Conservation (phyloP, 106 monocot genomes). For the Apostasia ramifera region DNA sequence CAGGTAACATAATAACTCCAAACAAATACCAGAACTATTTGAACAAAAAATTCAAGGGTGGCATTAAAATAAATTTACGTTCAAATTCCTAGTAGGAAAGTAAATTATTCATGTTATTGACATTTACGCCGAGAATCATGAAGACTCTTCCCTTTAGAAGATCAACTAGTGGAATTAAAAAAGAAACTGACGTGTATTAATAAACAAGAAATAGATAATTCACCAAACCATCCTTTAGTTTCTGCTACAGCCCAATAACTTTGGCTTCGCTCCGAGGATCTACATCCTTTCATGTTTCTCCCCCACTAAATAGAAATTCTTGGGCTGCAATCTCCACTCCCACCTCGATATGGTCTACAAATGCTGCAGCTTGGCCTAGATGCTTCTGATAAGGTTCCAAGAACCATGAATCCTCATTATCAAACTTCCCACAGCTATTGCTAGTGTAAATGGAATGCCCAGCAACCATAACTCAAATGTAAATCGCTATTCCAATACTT, state of each 20-base stretch:
- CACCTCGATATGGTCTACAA: conserved; percentile 72
- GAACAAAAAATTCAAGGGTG: too few relatives aligned
- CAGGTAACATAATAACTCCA: too few relatives aligned
- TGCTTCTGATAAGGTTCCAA: conserved; percentile 91
- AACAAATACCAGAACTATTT: too few relatives aligned
- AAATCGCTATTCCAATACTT: conserved; percentile 18
- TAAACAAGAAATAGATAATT: conserved; percentile 9
- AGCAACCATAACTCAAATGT: conserved; percentile 37
- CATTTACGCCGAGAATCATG: too few relatives aligned
- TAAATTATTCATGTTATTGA: too few relatives aligned
- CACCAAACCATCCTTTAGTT: conserved; percentile 91
- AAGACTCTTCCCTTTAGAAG: too few relatives aligned
- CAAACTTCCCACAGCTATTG: conserved; percentile 68
- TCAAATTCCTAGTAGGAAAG: too few relatives aligned
- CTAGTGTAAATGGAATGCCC: conserved; percentile 95
- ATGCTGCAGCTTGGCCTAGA: conserved; percentile 82
- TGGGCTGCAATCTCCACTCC: conserved; percentile 68
- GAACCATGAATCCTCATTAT: conserved; percentile 87
- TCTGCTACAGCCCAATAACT: conserved; percentile 97
- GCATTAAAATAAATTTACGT: too few relatives aligned
- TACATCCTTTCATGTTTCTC: conserved; percentile 89
- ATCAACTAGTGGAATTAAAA: not conserved
- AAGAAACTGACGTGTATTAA: not conserved
- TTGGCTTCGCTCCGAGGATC: conserved; percentile 88
- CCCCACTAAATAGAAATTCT: conserved; percentile 96